Evolutionary conservation across 2,329 filamentous ascomycete genomes (phyloP).

Genomic region (Tolypocladium nubicola): DNA sequence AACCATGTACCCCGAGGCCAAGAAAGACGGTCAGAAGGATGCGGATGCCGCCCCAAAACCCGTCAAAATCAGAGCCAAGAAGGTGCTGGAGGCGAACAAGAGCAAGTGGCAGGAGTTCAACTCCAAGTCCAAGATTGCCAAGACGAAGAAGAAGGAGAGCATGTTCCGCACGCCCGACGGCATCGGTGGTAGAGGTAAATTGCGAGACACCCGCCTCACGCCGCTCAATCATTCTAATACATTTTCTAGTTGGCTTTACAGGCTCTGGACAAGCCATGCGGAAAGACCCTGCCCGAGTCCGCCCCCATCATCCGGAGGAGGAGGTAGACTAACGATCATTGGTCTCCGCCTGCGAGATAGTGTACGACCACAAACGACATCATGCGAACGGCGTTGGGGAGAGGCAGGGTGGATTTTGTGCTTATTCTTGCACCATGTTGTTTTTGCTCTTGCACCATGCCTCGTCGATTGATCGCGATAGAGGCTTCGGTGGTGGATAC

Average conservation of each 20-base stretch:
- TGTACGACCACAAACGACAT: not conserved
- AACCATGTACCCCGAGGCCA: slow-evolving; percentile 49
- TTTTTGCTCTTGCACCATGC: not conserved
- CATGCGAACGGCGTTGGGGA: not conserved
- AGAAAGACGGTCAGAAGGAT: slow-evolving; percentile 50
- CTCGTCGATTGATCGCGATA: not conserved
- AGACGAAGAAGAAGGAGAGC: slow-evolving; percentile 72
- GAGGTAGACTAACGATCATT: slow-evolving; percentile 51
- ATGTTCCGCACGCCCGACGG: slow-evolving; percentile 94
- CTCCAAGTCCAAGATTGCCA: slow-evolving; percentile 61
- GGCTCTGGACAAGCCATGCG: slow-evolving; percentile 94
- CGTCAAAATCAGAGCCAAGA: slow-evolving; percentile 85
- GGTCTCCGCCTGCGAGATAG: not conserved
- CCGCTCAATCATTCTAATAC: not conserved
- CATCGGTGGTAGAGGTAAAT: slow-evolving; percentile 71
- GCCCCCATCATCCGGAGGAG: slow-evolving; percentile 73
- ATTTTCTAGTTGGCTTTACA: slow-evolving; percentile 72
- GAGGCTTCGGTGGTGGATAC: not conserved
- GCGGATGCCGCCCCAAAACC: slow-evolving; percentile 59
- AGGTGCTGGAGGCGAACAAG: slow-evolving; percentile 83
- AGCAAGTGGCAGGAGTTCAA: slow-evolving; percentile 93
- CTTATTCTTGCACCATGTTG: not conserved
- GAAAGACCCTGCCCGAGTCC: slow-evolving; percentile 72
- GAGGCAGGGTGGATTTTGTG: not conserved
- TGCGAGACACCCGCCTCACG: not conserved